Conservation (phyloP, 2,329 filamentous ascomycete genomes). For the Colletotrichum magnum region DNA sequence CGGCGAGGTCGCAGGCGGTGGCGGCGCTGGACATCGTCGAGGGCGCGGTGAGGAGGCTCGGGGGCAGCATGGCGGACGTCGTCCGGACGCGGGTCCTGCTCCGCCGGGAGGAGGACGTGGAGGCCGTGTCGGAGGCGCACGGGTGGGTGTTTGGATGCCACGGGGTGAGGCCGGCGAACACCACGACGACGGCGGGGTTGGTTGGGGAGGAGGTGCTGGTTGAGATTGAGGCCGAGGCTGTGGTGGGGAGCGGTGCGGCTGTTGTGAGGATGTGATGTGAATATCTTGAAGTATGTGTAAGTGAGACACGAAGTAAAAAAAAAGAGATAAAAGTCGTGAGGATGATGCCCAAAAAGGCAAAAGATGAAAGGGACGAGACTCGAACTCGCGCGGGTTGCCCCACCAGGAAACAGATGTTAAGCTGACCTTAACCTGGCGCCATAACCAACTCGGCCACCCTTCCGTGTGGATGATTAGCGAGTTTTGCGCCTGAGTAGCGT, state of each 20-base stretch:
- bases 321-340: neutral
- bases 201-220: constrained; percentile 25
- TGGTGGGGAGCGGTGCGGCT: constrained; percentile 7
- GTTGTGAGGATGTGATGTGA: constrained; percentile 4
- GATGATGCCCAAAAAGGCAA: neutral
- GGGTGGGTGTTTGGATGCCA: constrained; percentile 27
- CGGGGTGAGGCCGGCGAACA: constrained; percentile 14
- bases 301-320: neutral
- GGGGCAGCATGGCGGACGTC: constrained; percentile 30
- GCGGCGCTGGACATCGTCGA: constrained; percentile 24
- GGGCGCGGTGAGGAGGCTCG: constrained; percentile 3
- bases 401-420: constrained; percentile 41
- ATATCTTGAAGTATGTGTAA: no score
- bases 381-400: constrained; percentile 41
- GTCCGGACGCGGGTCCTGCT: constrained; percentile 35
- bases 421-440: constrained; percentile 41
- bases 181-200: constrained; percentile 8
- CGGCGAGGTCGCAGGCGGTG: constrained; percentile 26
- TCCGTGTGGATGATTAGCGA: neutral
- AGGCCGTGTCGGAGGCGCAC: constrained; percentile 17
- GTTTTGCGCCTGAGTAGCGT: neutral
- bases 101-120: constrained; percentile 22
- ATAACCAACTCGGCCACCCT: constrained; percentile 42
- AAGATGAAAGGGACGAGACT: constrained; percentile 41
- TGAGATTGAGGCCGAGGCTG: constrained; percentile 25